A percentile compares a stretch with the other conserved stretches of the same genome.
Conservation (phyloP, 2,329 filamentous ascomycete genomes). For the Eutypa lata region DNA sequence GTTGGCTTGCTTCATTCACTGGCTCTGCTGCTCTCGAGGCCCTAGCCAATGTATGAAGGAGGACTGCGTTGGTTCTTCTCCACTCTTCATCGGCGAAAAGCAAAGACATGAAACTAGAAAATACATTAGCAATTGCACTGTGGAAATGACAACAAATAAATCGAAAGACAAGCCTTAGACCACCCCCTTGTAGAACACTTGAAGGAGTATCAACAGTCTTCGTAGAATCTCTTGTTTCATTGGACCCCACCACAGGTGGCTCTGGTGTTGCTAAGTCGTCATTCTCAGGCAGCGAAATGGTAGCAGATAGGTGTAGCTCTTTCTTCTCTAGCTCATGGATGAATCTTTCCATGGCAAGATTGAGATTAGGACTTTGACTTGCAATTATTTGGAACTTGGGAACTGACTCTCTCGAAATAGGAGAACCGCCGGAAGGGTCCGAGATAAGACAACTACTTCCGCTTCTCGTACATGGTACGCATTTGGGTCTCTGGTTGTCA, state of each 20-base stretch:
- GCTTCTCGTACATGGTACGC: not conserved
- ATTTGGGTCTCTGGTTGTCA: not conserved
- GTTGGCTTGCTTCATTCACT: not conserved
- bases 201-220: not conserved
- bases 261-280: not conserved
- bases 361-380: no score
- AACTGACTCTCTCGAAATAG: not conserved
- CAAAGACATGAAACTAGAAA: not conserved
- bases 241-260: not conserved
- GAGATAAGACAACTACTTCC: not conserved
- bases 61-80: not conserved
- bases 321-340: conserved; percentile 1
- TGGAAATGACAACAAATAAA: not conserved
- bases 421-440: not conserved
- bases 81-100: conserved; percentile 1
- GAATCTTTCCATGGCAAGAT: not conserved
- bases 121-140: not conserved
- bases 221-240: not conserved
- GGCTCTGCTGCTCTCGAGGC: not conserved
- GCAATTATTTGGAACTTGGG: no score
- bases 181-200: not conserved
- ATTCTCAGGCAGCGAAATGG: not conserved
- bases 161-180: not conserved
- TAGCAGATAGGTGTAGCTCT: not conserved
- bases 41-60: not conserved